Base-by-base conservation (phyloP, 371 early-diverging fungal genomes). In the Actinomortierella wolfii region DNA sequence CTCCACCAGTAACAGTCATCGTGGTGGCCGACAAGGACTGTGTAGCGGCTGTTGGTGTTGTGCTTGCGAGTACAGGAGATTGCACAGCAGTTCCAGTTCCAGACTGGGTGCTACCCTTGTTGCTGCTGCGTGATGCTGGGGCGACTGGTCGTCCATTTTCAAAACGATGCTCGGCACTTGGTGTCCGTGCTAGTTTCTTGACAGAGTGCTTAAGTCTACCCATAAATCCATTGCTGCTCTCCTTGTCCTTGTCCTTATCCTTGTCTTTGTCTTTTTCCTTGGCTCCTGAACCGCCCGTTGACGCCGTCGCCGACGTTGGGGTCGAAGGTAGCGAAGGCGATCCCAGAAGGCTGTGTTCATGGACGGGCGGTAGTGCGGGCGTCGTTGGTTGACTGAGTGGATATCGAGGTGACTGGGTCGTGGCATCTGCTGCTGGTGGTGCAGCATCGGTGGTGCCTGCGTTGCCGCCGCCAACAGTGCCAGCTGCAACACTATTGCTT, bases 141-240 rank as follows among this genome's bases (percentile, higher is more conserved):
- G 47, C 41, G 20, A 48, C 18, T 2, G 66, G 59, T 14, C 66
- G 54, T 9, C 67, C 63, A 20, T 73, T 73, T 26, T 71, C 73
- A 34, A 71, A 66, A 20, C 62, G 54, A 3, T 73, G 73, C 44
- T 83, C 84, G 26, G 67, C 68, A 44, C 79, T 78, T 11, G 81
- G 80, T 13, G 78, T 60, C 18, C 81, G 71, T 1, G 79, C 67
- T 24, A 82, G 28, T 53, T 82, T 86, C 40, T 84, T 86, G 0
- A 81, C 82, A 34, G 83, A 84, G 11, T 78, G 80, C 24, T 82
- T 83, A 20, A 86, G 55, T 39, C 83, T 58, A 24, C 85, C 81
- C 79, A 86, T 84, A 45, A 84, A 82, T 2, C 75, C 83, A 34
- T 73, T 52, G 76, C 77, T 28, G 80, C 77, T 34, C 34, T 34